Evolutionary conservation across 805 yeast genomes (phyloP).

Genomic region (Saccharomyces jurei): DNA sequence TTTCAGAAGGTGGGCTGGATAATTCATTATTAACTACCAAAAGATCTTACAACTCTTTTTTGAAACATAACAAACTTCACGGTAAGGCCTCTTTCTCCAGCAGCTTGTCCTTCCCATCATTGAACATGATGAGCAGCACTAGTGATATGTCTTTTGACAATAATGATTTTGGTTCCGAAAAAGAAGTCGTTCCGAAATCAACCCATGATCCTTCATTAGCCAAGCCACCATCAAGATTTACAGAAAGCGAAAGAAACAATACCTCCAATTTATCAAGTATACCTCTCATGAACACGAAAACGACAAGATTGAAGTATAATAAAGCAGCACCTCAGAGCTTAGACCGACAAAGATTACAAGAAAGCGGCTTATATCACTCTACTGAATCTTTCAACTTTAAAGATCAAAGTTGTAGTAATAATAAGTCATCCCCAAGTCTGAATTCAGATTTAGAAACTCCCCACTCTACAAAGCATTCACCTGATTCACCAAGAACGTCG

Average conservation of each 20-base stretch:
- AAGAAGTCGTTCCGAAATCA: slow-evolving; percentile 23
- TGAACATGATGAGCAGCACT: neutral
- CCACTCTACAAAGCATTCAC: neutral
- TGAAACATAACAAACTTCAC: slow-evolving; percentile 14
- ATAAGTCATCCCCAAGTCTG: neutral
- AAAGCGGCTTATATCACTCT: neutral
- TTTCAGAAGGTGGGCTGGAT: neutral
- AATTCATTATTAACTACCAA: slow-evolving; percentile 3
- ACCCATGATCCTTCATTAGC: slow-evolving; percentile 11
- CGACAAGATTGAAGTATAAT: neutral
- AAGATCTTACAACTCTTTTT: slow-evolving; percentile 18
- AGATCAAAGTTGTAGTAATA: neutral
- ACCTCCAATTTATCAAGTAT: slow-evolving; percentile 2
- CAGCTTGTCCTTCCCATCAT: neutral
- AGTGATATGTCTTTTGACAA: neutral
- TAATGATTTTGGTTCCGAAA: neutral
- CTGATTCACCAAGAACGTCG: slow-evolving; percentile 1
- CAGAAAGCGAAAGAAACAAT: neutral
- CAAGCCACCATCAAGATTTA: slow-evolving; percentile 5
- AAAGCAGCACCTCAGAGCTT: neutral
- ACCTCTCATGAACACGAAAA: slow-evolving; percentile 5
- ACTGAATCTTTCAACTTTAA: neutral
- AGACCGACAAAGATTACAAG: neutral
- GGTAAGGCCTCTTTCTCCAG: neutral
- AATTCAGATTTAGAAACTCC: neutral